Percentiles rank a stretch among this genome's conserved stretches.
Conservation (phyloP, 208 protist genomes). For the Acanthamoeba divionensis region DNA sequence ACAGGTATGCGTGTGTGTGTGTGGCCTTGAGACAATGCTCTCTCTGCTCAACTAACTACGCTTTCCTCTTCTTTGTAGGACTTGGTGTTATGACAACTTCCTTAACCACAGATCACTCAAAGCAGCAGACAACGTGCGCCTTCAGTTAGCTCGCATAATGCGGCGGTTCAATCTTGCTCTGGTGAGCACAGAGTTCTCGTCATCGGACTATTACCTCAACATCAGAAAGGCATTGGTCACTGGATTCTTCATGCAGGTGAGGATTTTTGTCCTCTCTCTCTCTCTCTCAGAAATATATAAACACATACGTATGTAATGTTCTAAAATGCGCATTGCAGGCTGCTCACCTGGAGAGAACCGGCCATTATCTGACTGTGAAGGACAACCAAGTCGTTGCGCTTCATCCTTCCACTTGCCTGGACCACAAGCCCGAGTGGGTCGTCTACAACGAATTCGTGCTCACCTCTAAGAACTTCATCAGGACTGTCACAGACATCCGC, state of each 20-base stretch:
- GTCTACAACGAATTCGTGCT: slow-evolving; percentile 97
- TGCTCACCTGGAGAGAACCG: slow-evolving; percentile 90
- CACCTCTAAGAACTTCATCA: slow-evolving; percentile 92
- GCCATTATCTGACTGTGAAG: slow-evolving; percentile 94
- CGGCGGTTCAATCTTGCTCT: slow-evolving; percentile 72
- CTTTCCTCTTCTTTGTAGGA: neutral
- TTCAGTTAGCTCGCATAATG: slow-evolving; percentile 84
- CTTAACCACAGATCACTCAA: slow-evolving; percentile 84
- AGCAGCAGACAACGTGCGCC: slow-evolving; percentile 82
- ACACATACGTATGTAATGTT: too few relatives aligned
- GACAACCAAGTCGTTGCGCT: slow-evolving; percentile 92
- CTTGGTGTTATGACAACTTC: slow-evolving; percentile 90
- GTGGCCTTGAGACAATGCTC: neutral
- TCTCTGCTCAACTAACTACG: neutral
- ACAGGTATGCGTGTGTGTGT: neutral
- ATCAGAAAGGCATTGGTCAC: slow-evolving; percentile 90
- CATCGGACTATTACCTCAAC: slow-evolving; percentile 80
- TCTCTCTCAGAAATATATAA: too few relatives aligned
- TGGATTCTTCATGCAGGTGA: slow-evolving; percentile 96
- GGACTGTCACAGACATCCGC: slow-evolving; percentile 92
- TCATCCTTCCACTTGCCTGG: slow-evolving; percentile 84
- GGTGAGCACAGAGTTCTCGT: slow-evolving; percentile 76
- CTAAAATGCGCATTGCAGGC: too few relatives aligned
- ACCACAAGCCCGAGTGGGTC: slow-evolving; percentile 95
- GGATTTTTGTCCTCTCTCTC: too few relatives aligned